Percentiles rank a stretch among this genome's conserved stretches.
These are phyloP conservation scores for Podospora sp. DNA, from an alignment of 495 filamentous ascomycete species.

Conservation along the genomic window DNA sequence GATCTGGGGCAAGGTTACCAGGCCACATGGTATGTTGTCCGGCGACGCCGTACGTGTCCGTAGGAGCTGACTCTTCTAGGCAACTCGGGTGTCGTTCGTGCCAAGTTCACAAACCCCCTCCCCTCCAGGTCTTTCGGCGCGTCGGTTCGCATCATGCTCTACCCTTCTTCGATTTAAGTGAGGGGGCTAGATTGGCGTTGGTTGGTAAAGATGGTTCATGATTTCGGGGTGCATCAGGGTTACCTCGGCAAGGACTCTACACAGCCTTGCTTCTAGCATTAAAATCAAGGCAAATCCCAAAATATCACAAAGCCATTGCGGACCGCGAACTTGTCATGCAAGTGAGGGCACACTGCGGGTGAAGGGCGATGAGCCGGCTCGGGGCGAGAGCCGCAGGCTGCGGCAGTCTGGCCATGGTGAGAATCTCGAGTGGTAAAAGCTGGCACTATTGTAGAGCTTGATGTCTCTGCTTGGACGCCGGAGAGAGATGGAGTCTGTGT, in stretches of 20 bases:
- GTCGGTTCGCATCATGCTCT: slow-evolving; percentile 96
- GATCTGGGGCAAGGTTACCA: slow-evolving; percentile 98
- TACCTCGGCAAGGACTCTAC: slow-evolving; percentile 50
- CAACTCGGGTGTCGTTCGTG: slow-evolving; percentile 94
- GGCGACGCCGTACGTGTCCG: not conserved
- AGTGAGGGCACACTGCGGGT: not conserved
- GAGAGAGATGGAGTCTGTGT: not conserved
- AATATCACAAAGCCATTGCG: slow-evolving; percentile 42
- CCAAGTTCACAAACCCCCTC: slow-evolving; percentile 93
- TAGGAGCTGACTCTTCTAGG: slow-evolving; percentile 52
- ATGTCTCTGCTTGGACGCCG: not conserved
- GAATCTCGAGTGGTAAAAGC: not conserved
- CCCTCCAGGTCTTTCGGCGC: slow-evolving; percentile 95
- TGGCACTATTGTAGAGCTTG: not conserved
- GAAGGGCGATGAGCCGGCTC: not conserved
- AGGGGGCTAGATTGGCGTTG: slow-evolving; percentile 53
- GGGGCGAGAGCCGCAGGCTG: not conserved
- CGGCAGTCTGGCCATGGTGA: not conserved
- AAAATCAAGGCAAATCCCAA: slow-evolving; percentile 48
- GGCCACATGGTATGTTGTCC: slow-evolving; percentile 76
- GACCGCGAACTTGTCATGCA: slow-evolving; percentile 31
- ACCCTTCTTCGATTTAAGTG: slow-evolving; percentile 76
- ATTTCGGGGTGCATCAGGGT: slow-evolving; percentile 58
- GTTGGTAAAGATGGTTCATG: slow-evolving; percentile 56
- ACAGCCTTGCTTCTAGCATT: slow-evolving; percentile 49